phyloP scores from a whole-genome alignment of 2,329 filamentous ascomycete species.

The Laburnicola sp. region DNA sequence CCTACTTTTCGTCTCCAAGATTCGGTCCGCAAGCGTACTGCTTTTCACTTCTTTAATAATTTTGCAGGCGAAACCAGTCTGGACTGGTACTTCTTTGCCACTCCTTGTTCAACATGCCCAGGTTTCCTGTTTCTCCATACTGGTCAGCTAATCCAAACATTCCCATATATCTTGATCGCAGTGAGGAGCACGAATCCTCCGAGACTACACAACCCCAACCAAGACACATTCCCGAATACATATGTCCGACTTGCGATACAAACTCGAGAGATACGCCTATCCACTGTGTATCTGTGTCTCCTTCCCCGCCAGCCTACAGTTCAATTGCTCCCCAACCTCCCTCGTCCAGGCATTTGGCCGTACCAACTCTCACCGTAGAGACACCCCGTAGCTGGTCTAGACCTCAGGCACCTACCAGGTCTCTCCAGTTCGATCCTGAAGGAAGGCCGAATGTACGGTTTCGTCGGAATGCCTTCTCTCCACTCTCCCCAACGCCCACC shows the following conservation, averaged over 20 bases:
- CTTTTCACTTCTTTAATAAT: neutral
- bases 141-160: neutral
- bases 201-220: neutral
- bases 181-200: neutral
- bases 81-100: conserved; percentile 3
- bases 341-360: neutral
- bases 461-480: conserved; percentile 10
- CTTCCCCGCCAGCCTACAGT: conserved; percentile 4
- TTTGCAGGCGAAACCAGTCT: neutral
- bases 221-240: conserved; percentile 5
- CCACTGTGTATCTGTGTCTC: conserved; percentile 12
- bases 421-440: neutral
- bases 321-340: neutral
- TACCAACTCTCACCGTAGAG: conserved; percentile 9
- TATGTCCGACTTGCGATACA: conserved; percentile 12
- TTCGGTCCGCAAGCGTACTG: conserved; percentile 1
- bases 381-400: conserved; percentile 1
- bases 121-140: neutral
- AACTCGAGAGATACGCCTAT: conserved; percentile 12
- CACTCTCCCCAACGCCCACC: conserved; percentile 1
- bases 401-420: neutral
- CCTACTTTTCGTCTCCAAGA: no score
- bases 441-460: conserved; percentile 7
- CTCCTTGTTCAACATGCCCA: neutral
- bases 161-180: conserved; percentile 1